Percentiles rank a stretch among this genome's conserved stretches.
These are phyloP conservation scores for Ajuga reptans DNA, from an alignment of 305 asterid species.

Conservation along the genomic window DNA sequence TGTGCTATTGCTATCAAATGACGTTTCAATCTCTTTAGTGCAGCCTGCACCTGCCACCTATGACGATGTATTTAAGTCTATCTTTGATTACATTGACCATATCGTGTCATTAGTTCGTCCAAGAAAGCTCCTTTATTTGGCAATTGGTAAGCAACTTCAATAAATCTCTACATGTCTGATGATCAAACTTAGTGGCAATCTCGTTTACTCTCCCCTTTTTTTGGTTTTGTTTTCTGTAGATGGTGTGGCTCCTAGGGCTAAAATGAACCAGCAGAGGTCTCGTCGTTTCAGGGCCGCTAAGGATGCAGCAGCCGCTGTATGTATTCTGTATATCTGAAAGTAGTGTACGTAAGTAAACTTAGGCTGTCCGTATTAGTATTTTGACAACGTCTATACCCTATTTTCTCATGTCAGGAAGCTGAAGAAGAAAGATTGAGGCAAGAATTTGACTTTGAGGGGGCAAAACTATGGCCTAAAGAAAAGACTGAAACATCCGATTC, in stretches of 20 bases:
- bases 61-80: constrained; percentile 68
- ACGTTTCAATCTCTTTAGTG: constrained; percentile 28
- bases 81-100: constrained; percentile 89
- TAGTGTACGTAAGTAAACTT: constrained; percentile 15
- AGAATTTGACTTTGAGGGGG: constrained; percentile 63
- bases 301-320: constrained; percentile 93
- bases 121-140: constrained; percentile 87
- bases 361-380: constrained; percentile 16
- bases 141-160: constrained; percentile 59
- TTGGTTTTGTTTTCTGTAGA: constrained; percentile 31
- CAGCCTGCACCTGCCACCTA: constrained; percentile 87
- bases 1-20: not conserved
- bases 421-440: constrained; percentile 71
- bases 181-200: constrained; percentile 9
- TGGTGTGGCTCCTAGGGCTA: constrained; percentile 99
- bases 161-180: constrained; percentile 3
- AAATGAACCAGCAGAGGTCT: constrained; percentile 98
- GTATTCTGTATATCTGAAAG: constrained; percentile 23
- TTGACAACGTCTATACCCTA: constrained; percentile 8
- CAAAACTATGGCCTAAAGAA: constrained; percentile 46
- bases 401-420: constrained; percentile 55
- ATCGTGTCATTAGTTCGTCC: constrained; percentile 80
- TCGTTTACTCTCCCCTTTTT: not conserved
- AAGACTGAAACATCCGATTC: constrained; percentile 87
- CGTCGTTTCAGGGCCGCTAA: constrained; percentile 97